Percentiles rank a stretch among this genome's conserved stretches.
Evolutionary conservation across 345 rosid genomes (phyloP).

Genomic region (Linum tenue): DNA sequence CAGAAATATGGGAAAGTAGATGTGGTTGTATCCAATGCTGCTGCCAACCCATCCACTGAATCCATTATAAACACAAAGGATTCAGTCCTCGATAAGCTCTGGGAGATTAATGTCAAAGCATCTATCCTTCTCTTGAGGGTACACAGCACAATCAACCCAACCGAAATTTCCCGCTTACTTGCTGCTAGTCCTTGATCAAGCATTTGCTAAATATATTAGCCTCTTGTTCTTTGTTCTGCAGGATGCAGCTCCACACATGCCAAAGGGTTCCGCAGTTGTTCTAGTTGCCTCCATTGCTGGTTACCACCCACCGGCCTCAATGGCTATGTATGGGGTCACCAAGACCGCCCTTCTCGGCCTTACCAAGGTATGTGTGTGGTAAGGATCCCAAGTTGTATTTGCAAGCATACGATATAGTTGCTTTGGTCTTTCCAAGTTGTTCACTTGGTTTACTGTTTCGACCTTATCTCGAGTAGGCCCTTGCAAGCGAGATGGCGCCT

Average conservation of each 20-base stretch:
- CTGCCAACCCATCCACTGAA: slow-evolving; percentile 66
- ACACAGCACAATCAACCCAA: neutral
- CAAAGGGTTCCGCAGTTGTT: slow-evolving; percentile 69
- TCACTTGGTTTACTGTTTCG: neutral
- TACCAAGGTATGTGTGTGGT: slow-evolving; percentile 46
- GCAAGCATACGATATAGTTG: too few species aligned
- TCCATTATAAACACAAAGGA: slow-evolving; percentile 52
- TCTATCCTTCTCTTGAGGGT: slow-evolving; percentile 63
- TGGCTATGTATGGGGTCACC: slow-evolving; percentile 89
- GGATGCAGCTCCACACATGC: slow-evolving; percentile 74
- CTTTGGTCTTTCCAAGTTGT: neutral
- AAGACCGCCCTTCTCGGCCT: slow-evolving; percentile 91
- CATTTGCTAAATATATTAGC: neutral
- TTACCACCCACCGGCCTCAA: slow-evolving; percentile 46
- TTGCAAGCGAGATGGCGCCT: slow-evolving; percentile 79
- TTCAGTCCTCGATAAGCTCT: slow-evolving; percentile 66
- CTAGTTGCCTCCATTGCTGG: slow-evolving; percentile 68
- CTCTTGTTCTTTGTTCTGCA: slow-evolving; percentile 12
- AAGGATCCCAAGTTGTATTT: neutral
- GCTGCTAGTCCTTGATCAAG: neutral
- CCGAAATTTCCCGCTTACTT: neutral
- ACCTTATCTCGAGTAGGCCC: slow-evolving; percentile 41
- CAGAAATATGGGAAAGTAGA: slow-evolving; percentile 79
- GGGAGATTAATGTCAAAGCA: slow-evolving; percentile 86
- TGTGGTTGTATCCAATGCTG: slow-evolving; percentile 70